A percentile compares a stretch with the other conserved stretches of the same genome.
Evolutionary conservation across 345 rosid species (phyloP).

Genomic region (Boechera divaricarpa): DNA sequence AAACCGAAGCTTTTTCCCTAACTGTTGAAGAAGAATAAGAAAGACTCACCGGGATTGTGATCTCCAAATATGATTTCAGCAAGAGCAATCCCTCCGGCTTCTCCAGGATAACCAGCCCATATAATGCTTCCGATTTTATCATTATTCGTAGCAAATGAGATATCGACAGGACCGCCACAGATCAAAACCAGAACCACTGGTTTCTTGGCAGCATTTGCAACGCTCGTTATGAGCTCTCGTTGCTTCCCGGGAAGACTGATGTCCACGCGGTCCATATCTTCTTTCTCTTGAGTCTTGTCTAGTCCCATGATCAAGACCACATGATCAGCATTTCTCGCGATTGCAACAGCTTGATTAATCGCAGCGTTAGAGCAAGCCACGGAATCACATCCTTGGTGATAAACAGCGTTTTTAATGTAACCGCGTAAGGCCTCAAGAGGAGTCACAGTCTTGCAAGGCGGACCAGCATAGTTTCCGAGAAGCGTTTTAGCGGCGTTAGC

Average conservation of each 20-base stretch:
- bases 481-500: conserved; percentile 62
- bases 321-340: conserved; percentile 62
- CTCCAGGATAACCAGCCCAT: conserved; percentile 98
- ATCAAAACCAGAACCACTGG: conserved; percentile 75
- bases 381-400: conserved; percentile 65
- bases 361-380: conserved; percentile 65
- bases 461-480: conserved; percentile 86
- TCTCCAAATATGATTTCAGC: conserved; percentile 90
- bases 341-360: conserved; percentile 57
- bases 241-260: conserved; percentile 82
- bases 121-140: conserved; percentile 69
- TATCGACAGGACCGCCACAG: conserved; percentile 85
- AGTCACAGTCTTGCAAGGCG: conserved; percentile 65
- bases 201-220: conserved; percentile 68
- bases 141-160: conserved; percentile 65
- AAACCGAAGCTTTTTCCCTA: not conserved
- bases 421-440: conserved; percentile 62
- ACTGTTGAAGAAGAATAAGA: conserved; percentile 5
- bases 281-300: conserved; percentile 79
- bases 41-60: conserved; percentile 77
- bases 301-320: conserved; percentile 88
- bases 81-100: conserved; percentile 80
- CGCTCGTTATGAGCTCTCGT: conserved; percentile 60
- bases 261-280: conserved; percentile 70
- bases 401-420: conserved; percentile 57